These are phyloP conservation scores for Cerrena zonata DNA, from an alignment of 1,284 basidiomycete species.

Conservation along the genomic window DNA sequence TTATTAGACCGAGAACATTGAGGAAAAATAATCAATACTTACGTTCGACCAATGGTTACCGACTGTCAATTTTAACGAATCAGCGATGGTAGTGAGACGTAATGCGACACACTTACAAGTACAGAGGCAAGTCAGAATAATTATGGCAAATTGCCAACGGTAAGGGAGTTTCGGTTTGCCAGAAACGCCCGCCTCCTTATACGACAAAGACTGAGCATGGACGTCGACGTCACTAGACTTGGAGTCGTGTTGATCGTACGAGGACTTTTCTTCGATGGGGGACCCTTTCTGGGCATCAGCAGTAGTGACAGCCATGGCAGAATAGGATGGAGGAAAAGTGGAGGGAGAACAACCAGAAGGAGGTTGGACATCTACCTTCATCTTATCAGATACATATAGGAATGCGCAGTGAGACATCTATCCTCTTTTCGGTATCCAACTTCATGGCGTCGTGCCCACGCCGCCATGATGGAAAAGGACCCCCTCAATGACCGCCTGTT, in stretches of 20 bases:
- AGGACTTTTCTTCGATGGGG: slow-evolving; percentile 20
- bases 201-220: slow-evolving; percentile 11
- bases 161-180: slow-evolving; percentile 21
- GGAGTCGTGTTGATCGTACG: slow-evolving; percentile 18
- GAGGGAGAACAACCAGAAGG: slow-evolving; percentile 11
- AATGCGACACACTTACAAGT: slow-evolving; percentile 21
- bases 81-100: not conserved
- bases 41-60: slow-evolving; percentile 46
- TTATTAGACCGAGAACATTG: too few species aligned
- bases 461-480: not conserved
- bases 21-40: too few species aligned
- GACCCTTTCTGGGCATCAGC: slow-evolving; percentile 15
- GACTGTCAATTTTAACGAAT: slow-evolving; percentile 24
- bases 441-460: not conserved
- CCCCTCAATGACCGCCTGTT: too few species aligned
- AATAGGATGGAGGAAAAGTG: slow-evolving; percentile 7
- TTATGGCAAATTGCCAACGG: slow-evolving; percentile 25
- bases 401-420: slow-evolving; percentile 1
- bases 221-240: slow-evolving; percentile 7
- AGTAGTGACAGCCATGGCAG: slow-evolving; percentile 13
- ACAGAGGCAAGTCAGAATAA: slow-evolving; percentile 28
- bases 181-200: slow-evolving; percentile 4
- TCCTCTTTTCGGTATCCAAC: not conserved
- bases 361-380: slow-evolving; percentile 12
- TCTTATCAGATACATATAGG: slow-evolving; percentile 28